A percentile compares a stretch with the other conserved stretches of the same genome.
These are phyloP conservation scores for Aquilaria yunnanensis DNA, from an alignment of 345 rosid genomes.

Conservation along the genomic window DNA sequence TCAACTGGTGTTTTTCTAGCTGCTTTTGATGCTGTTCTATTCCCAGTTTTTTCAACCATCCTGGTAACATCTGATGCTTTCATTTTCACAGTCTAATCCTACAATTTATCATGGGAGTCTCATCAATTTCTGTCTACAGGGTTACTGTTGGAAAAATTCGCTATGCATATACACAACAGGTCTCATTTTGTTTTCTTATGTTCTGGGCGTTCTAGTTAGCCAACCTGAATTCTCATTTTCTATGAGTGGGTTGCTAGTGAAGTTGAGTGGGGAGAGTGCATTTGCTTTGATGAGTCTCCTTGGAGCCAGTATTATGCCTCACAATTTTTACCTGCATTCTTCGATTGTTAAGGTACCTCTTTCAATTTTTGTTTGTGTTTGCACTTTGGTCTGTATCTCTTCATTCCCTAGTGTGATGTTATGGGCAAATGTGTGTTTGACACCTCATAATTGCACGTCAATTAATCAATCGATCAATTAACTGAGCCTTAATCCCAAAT, in stretches of 20 bases:
- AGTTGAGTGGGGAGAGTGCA: conserved; percentile 67
- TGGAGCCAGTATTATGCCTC: conserved; percentile 96
- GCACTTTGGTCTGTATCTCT: not conserved
- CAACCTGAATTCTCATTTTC: conserved; percentile 76
- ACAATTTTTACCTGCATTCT: conserved; percentile 95
- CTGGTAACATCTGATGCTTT: conserved; percentile 44
- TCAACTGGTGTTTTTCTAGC: conserved; percentile 81
- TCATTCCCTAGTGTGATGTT: not conserved
- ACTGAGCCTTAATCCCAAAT: too few relatives aligned
- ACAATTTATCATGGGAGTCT: conserved; percentile 8
- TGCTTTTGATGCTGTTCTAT: conserved; percentile 74
- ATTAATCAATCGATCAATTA: too few relatives aligned
- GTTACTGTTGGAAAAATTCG: conserved; percentile 50
- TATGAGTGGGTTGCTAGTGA: conserved; percentile 44
- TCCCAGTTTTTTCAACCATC: conserved; percentile 67
- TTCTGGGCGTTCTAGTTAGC: conserved; percentile 62
- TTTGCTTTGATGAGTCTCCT: conserved; percentile 92
- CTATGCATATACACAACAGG: conserved; percentile 51
- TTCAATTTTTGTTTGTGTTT: conserved; percentile 8
- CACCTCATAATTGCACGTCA: too few relatives aligned
- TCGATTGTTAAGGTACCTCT: conserved; percentile 64
- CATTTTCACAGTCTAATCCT: conserved; percentile 1
- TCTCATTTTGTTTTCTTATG: conserved; percentile 49
- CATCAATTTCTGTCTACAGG: conserved; percentile 40
- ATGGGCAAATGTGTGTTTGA: not conserved